Percentiles rank a stretch among this genome's conserved stretches.
Conservation (phyloP, 768 basidiomycete genomes). For the Tylopilus sp. region DNA sequence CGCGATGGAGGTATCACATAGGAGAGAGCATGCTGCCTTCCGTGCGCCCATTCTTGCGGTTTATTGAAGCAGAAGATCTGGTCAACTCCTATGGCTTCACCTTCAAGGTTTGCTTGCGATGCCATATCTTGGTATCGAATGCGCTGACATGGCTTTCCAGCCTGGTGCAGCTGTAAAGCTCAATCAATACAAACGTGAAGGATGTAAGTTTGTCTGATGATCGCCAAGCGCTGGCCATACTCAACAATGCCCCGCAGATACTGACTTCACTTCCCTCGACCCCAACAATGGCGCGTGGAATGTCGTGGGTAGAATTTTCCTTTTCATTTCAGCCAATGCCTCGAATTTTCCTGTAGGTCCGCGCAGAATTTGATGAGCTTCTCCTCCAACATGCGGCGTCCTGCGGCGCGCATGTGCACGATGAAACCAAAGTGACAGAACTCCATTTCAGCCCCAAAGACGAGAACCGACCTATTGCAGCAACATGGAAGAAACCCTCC, state of each 20-base stretch:
- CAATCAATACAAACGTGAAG: constrained; percentile 14
- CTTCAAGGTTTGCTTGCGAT: constrained; percentile 4
- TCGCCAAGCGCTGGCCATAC: too few species aligned
- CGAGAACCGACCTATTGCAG: neutral
- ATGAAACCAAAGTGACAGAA: constrained; percentile 9
- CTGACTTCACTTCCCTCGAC: constrained; percentile 1
- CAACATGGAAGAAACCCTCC: neutral
- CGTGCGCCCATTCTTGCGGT: constrained; percentile 5
- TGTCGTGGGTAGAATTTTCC: neutral
- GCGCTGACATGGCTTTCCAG: neutral
- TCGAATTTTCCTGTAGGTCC: neutral
- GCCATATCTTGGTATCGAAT: neutral
- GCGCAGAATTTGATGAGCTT: constrained; percentile 6
- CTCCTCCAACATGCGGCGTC: neutral
- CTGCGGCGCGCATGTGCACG: neutral
- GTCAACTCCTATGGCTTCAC: constrained; percentile 9
- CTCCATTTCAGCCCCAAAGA: neutral
- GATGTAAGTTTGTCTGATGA: neutral
- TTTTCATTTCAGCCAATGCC: neutral
- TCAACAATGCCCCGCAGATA: neutral
- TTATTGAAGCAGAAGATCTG: constrained; percentile 7
- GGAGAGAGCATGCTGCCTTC: constrained; percentile 14
- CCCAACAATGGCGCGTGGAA: constrained; percentile 7
- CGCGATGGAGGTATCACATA: constrained; percentile 10
- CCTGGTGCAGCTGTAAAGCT: constrained; percentile 10